phyloP scores from a whole-genome alignment of 2,329 filamentous ascomycete species.

The Penicillium paneum region DNA sequence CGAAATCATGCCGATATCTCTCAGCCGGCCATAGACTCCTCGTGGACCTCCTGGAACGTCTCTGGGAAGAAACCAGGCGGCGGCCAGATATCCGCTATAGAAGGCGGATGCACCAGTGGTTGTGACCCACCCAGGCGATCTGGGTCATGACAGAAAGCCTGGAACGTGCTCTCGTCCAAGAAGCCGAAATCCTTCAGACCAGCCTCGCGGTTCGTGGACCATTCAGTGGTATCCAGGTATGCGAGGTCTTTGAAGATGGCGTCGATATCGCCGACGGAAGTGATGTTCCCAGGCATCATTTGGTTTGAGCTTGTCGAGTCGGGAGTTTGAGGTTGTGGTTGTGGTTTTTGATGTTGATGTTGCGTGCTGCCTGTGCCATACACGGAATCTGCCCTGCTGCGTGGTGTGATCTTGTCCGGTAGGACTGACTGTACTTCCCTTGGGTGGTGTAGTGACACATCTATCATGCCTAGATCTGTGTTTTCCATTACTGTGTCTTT shows the following conservation, averaged over 20 bases:
- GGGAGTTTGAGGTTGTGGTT: constrained; percentile 31
- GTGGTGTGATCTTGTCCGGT: constrained; percentile 20
- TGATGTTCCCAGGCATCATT: constrained; percentile 14
- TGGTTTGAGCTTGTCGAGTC: constrained; percentile 33
- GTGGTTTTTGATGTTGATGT: constrained; percentile 12
- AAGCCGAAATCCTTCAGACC: constrained; percentile 46
- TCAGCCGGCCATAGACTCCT: constrained; percentile 2
- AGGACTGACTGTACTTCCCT: constrained; percentile 9
- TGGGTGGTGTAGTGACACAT: constrained; percentile 19
- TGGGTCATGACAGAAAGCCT: constrained; percentile 46
- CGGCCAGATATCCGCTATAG: constrained; percentile 44
- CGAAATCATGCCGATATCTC: not conserved
- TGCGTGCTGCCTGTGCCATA: constrained; percentile 16
- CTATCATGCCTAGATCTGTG: constrained; percentile 26
- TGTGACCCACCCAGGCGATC: constrained; percentile 40
- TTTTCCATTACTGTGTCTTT: constrained; percentile 33
- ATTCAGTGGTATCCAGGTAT: constrained; percentile 46
- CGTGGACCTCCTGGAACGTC: constrained; percentile 33
- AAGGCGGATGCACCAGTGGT: constrained; percentile 37
- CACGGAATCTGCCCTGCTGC: constrained; percentile 20
- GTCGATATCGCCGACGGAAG: constrained; percentile 35
- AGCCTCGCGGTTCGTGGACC: constrained; percentile 42
- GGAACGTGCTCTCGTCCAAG: constrained; percentile 44
- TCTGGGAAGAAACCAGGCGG: constrained; percentile 44
- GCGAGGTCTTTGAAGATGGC: constrained; percentile 47